phyloP scores from a whole-genome alignment of 495 filamentous ascomycete species.

The Penicillium waksmanii region DNA sequence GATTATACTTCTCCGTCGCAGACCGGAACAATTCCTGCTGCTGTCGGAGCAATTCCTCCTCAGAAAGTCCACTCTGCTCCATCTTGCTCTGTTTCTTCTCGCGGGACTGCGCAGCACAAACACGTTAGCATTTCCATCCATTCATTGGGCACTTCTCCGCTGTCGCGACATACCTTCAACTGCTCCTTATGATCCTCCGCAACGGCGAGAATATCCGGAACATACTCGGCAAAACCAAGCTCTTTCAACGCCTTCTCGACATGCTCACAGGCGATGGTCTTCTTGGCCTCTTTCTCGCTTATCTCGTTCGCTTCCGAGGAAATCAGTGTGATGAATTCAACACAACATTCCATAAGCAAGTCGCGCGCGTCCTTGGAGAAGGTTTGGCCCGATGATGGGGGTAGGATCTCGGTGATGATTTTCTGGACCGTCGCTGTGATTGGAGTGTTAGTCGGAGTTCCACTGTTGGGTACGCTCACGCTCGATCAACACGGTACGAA shows the following conservation, averaged over 20 bases:
- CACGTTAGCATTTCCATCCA: background rate
- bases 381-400: constrained; percentile 65
- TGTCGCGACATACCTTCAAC: constrained; percentile 65
- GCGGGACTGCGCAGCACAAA: constrained; percentile 62
- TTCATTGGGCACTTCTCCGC: background rate
- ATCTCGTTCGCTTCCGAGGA: constrained; percentile 98
- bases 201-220: constrained; percentile 81
- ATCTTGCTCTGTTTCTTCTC: constrained; percentile 98
- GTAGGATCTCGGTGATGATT: constrained; percentile 92
- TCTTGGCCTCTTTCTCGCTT: constrained; percentile 96
- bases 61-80: constrained; percentile 85
- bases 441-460: constrained; percentile 14
- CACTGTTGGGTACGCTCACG: too few species aligned
- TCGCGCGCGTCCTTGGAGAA: constrained; percentile 96
- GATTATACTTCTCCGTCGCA: constrained; percentile 76
- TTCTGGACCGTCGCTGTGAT: constrained; percentile 90
- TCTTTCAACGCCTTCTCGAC: constrained; percentile 89
- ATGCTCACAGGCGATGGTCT: constrained; percentile 96
- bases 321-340: constrained; percentile 97
- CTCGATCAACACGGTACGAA: constrained; percentile 34
- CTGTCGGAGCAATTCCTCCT: constrained; percentile 85
- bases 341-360: constrained; percentile 96
- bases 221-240: constrained; percentile 89
- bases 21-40: constrained; percentile 90
- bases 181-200: constrained; percentile 91